Conservation (phyloP, 768 basidiomycete genomes). For the Russula sp. region DNA sequence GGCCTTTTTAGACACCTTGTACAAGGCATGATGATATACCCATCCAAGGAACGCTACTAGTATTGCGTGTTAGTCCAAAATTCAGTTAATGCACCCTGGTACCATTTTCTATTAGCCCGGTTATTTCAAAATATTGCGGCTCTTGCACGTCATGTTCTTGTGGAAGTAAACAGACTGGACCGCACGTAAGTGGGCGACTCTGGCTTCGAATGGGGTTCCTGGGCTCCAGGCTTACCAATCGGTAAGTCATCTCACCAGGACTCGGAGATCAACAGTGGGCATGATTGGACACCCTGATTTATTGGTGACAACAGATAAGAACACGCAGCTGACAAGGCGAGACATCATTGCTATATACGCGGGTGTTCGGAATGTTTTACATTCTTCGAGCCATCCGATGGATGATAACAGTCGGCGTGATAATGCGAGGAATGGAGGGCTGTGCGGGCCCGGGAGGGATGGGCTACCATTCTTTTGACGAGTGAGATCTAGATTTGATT, state of each 20-base stretch:
- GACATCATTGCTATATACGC: neutral
- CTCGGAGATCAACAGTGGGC: neutral
- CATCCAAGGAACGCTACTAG: neutral
- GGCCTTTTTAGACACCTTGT: constrained; percentile 23
- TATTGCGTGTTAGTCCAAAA: neutral
- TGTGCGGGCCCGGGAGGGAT: neutral
- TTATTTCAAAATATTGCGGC: neutral
- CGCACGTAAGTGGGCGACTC: neutral
- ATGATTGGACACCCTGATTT: neutral
- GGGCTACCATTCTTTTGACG: neutral
- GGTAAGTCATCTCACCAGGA: neutral
- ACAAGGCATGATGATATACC: constrained; percentile 18
- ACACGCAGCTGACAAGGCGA: neutral
- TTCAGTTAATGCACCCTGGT: neutral
- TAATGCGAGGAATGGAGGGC: neutral
- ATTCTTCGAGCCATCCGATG: neutral
- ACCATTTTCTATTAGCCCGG: no score
- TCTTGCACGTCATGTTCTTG: neutral
- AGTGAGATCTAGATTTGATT: neutral
- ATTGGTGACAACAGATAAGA: neutral
- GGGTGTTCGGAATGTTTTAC: neutral
- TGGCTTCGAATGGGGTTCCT: neutral
- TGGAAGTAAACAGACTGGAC: neutral
- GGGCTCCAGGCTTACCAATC: neutral
- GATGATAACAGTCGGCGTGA: neutral